A percentile compares a stretch with the other conserved stretches of the same genome.
phyloP scores from a whole-genome alignment of 805 yeast species.

The Yarrowia sp. region DNA sequence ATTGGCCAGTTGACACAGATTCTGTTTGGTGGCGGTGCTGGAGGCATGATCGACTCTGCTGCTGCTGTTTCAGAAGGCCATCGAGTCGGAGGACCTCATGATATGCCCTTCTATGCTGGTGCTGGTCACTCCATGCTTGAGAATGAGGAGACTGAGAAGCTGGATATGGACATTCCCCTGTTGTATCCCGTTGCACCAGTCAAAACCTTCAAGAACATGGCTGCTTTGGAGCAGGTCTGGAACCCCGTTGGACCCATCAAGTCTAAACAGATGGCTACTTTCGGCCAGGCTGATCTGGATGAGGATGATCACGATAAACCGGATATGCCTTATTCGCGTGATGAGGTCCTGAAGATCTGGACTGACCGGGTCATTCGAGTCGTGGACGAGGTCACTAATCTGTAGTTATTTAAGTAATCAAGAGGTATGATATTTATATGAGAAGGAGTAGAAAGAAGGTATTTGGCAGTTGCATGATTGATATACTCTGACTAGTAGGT shows the following conservation, averaged over 20 bases:
- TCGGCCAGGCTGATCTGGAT: conserved; percentile 24
- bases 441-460: not conserved
- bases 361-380: conserved; percentile 2
- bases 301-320: conserved; percentile 7
- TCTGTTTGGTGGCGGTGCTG: conserved; percentile 4
- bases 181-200: not conserved
- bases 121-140: conserved; percentile 5
- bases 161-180: conserved; percentile 4
- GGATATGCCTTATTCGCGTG: conserved; percentile 13
- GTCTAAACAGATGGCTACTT: conserved; percentile 16
- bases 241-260: conserved; percentile 11
- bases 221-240: conserved; percentile 13
- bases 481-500: not conserved
- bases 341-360: conserved; percentile 25
- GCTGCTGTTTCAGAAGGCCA: not conserved
- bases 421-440: not conserved
- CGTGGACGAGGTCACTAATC: not conserved
- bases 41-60: not conserved
- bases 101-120: not conserved
- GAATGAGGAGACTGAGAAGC: not conserved
- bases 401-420: not conserved
- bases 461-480: not conserved
- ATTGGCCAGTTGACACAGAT: not conserved
- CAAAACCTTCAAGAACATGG: not conserved
- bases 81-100: not conserved